These are phyloP conservation scores for Penicillium sp. DNA, from an alignment of 2,329 filamentous ascomycete species.

Conservation along the genomic window DNA sequence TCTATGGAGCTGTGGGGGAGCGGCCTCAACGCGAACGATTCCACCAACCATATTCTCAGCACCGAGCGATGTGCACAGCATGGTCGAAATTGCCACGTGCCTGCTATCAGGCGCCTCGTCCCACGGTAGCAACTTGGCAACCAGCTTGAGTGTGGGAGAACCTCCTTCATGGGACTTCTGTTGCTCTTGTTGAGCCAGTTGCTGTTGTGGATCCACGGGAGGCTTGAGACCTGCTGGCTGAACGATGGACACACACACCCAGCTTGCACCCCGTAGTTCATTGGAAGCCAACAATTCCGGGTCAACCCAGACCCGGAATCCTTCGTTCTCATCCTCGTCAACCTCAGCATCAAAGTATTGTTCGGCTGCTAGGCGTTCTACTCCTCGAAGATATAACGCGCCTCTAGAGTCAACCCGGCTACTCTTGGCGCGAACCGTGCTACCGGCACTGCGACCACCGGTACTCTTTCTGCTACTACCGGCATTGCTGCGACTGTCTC, in stretches of 20 bases:
- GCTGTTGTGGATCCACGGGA: conserved; percentile 67
- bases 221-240: conserved; percentile 75
- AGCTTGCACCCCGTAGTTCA: conserved; percentile 73
- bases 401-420: conserved; percentile 62
- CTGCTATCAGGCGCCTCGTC: conserved; percentile 81
- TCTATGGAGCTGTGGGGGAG: conserved; percentile 69
- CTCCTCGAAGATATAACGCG: conserved; percentile 72
- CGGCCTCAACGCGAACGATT: conserved; percentile 82
- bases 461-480: conserved; percentile 76
- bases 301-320: conserved; percentile 81
- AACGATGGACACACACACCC: conserved; percentile 81
- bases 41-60: conserved; percentile 77
- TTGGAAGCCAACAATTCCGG: conserved; percentile 71
- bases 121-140: conserved; percentile 78
- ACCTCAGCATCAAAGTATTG: conserved; percentile 78
- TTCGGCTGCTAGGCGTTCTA: conserved; percentile 68
- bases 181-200: conserved; percentile 63
- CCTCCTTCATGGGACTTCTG: conserved; percentile 59
- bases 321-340: conserved; percentile 55
- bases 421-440: conserved; percentile 64
- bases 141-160: conserved; percentile 64
- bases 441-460: conserved; percentile 68
- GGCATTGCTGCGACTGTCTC: conserved; percentile 76
- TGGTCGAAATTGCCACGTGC: conserved; percentile 75
- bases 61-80: conserved; percentile 73